Percentiles rank a stretch among this genome's conserved stretches.
These are phyloP conservation scores for Clitoria ternatea DNA, from an alignment of 306 rosid genomes.

Conservation along the genomic window DNA sequence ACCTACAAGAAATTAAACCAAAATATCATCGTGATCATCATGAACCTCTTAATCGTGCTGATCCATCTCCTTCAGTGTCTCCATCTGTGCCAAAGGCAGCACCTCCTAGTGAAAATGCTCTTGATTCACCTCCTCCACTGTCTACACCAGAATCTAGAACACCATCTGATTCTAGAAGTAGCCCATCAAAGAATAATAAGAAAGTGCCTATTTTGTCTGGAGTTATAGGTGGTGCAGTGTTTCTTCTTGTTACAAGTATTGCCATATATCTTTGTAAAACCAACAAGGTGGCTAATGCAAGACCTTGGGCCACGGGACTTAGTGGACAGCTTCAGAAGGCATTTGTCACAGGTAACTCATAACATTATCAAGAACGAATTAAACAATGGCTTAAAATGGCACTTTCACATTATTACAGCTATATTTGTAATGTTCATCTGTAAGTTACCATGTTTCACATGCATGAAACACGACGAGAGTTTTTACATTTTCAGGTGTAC, in stretches of 20 bases:
- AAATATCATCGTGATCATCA: not conserved
- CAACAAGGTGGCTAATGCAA: slow-evolving; percentile 62
- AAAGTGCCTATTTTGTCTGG: slow-evolving; percentile 36
- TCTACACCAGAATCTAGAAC: not conserved
- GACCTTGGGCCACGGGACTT: slow-evolving; percentile 86
- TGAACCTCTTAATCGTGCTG: not conserved
- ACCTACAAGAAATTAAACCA: not conserved
- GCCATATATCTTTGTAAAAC: slow-evolving; percentile 44
- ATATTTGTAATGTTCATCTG: not conserved
- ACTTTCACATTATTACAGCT: not conserved
- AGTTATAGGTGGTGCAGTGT: slow-evolving; percentile 40
- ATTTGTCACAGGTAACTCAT: slow-evolving; percentile 67
- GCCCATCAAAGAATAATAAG: not conserved
- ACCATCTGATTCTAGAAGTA: not conserved
- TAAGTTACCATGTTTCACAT: not conserved
- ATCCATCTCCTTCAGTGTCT: too few species aligned
- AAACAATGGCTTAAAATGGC: not conserved
- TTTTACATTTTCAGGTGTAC: slow-evolving; percentile 57
- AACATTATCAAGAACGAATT: not conserved
- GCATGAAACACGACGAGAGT: slow-evolving; percentile 14
- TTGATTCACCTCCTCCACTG: slow-evolving; percentile 17
- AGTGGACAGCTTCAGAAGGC: slow-evolving; percentile 99
- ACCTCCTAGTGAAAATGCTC: not conserved
- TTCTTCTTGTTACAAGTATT: slow-evolving; percentile 32
- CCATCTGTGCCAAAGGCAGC: not conserved